Evolutionary conservation across 116 monocot genomes (phyloP), one percentile per base, ranked within the genome.

Genomic region (Dioscorea cayenensis): DNA sequence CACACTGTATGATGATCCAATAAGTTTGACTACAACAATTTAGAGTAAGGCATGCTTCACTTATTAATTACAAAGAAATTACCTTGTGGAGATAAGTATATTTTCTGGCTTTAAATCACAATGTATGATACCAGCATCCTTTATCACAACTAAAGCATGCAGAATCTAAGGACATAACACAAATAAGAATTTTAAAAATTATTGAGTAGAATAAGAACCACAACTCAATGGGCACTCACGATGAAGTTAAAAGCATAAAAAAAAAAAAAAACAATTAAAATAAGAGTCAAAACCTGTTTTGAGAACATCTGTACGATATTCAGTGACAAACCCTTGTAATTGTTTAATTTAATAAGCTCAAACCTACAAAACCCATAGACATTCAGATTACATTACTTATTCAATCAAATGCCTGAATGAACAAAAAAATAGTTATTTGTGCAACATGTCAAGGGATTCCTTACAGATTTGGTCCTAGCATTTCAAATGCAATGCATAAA

Each of bases 71-170:
- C 28, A 23, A 72, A 36, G 36, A 75, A n/a, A 62, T 79, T 55
- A 94, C 99, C 84, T 91, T 60, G 87, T 71, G 64, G 84, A 84
- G 19, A 99, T 63, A 49, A 99, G 94, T 68, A 99, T 89, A 72
- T 99, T 99, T 85, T 99, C 99, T 25, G 99, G 99, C 65, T 99
- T 99, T 65, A 99, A 67, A 85, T 99, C 99, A 87, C 99, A 99
- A 76, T 99, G 99, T 81, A 99, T 94, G 7, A 99, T 84, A 16
- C 91, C 91, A 69, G 89, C 89, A 78, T 99, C 89, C 81, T 99
- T 99, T 85, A 94, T 84, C 73, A 94, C 60, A 73, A 89, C 67
- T 83, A 99, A 76, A 60, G 90, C 94, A 75, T 82, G 78, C 81
- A 99, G 77, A 22, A 99, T 99, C 99, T 99, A 75, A 28, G 49